These are phyloP conservation scores for Styphnolobium japonicum DNA, from an alignment of 306 rosid species.

Conservation along the genomic window DNA sequence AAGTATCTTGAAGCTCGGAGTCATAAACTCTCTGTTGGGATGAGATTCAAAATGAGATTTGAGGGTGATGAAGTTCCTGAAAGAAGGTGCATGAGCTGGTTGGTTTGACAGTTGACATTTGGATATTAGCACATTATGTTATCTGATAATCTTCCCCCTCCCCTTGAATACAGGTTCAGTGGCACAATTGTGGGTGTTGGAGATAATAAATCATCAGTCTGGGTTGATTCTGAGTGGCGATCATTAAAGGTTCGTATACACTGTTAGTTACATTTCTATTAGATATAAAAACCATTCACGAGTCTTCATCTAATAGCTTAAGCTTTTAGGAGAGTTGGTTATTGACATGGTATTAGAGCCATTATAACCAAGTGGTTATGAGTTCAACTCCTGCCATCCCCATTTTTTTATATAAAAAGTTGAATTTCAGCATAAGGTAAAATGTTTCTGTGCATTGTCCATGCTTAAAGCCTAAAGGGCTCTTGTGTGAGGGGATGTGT, in stretches of 20 bases:
- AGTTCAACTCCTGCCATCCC: too few species aligned
- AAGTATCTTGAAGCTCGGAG: slow-evolving; percentile 88
- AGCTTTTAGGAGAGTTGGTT: too few species aligned
- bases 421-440: too few species aligned
- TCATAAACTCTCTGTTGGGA: slow-evolving; percentile 92
- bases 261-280: neutral
- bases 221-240: slow-evolving; percentile 97
- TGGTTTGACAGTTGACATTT: slow-evolving; percentile 16
- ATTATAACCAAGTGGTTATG: too few species aligned
- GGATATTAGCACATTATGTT: neutral
- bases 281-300: too few species aligned
- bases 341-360: too few species aligned
- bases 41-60: slow-evolving; percentile 98
- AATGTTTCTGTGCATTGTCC: too few species aligned
- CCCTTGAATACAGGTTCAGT: slow-evolving; percentile 67
- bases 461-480: too few species aligned
- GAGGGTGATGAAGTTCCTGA: slow-evolving; percentile 99
- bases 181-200: slow-evolving; percentile 97
- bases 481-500: too few species aligned
- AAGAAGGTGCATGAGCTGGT: slow-evolving; percentile 65
- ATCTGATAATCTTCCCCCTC: slow-evolving; percentile 1
- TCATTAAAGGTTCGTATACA: slow-evolving; percentile 66
- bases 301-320: too few species aligned
- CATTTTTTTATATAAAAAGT: too few species aligned
- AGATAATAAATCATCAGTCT: slow-evolving; percentile 68